Evolutionary conservation across 768 basidiomycete genomes (phyloP).

Genomic region (Leccinum obscurum): DNA sequence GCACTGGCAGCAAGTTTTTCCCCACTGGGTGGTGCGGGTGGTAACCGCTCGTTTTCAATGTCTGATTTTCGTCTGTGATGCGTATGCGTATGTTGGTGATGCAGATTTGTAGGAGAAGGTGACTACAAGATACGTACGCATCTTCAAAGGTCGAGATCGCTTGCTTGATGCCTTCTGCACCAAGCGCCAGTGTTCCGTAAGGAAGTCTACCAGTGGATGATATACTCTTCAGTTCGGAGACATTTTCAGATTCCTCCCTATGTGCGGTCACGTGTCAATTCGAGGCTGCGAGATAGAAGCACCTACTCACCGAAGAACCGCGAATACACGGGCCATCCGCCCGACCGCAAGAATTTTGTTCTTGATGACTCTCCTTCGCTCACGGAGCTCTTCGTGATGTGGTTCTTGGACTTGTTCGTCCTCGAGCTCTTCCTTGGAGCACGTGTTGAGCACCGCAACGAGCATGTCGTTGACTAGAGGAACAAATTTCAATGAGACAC

Average conservation of each 20-base stretch:
- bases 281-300: background rate
- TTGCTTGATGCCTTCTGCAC: constrained; percentile 71
- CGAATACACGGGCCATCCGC: constrained; percentile 66
- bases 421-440: constrained; percentile 93
- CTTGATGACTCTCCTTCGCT: constrained; percentile 60
- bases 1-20: constrained; percentile 5
- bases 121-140: constrained; percentile 46
- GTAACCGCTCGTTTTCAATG: constrained; percentile 31
- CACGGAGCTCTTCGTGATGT: constrained; percentile 31
- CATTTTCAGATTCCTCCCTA: constrained; percentile 65
- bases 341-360: constrained; percentile 74
- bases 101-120: background rate
- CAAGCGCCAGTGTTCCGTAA: constrained; percentile 55
- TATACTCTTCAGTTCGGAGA: constrained; percentile 70
- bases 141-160: constrained; percentile 69
- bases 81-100: background rate
- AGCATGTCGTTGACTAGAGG: constrained; percentile 93
- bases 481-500: background rate
- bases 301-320: constrained; percentile 55
- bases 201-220: constrained; percentile 51
- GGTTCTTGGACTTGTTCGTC: constrained; percentile 47
- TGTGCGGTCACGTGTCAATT: constrained; percentile 2
- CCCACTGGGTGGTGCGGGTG: constrained; percentile 27
- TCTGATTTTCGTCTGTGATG: constrained; percentile 24
- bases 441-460: constrained; percentile 92